Percentiles rank a stretch among this genome's conserved stretches.
Evolutionary conservation across 208 protist genomes (phyloP).

Genomic region (Angomonas deanei): DNA sequence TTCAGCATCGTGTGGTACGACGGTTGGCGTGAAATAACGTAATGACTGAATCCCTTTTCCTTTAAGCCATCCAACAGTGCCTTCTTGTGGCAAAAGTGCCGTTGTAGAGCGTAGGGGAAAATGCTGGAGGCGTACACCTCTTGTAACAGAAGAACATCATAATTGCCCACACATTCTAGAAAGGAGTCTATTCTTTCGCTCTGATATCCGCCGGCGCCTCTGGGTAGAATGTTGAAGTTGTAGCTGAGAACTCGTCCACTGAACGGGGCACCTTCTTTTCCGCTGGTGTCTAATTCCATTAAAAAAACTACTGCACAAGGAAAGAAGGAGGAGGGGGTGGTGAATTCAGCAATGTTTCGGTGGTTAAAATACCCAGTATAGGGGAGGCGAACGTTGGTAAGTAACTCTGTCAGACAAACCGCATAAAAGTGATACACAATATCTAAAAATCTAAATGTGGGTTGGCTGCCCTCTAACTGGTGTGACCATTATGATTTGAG

Average conservation of each 20-base stretch:
- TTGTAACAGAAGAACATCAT: slow-evolving; percentile 83
- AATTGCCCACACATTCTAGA: slow-evolving; percentile 49
- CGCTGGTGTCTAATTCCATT: background rate
- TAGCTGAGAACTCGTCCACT: slow-evolving; percentile 78
- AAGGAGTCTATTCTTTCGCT: slow-evolving; percentile 79
- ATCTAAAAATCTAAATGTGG: background rate
- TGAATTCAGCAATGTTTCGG: background rate
- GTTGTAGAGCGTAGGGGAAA: slow-evolving; percentile 73
- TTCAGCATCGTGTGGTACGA: slow-evolving; percentile 80
- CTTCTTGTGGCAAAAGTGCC: slow-evolving; percentile 70
- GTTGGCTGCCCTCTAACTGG: background rate
- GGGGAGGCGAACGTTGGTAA: too few relatives aligned
- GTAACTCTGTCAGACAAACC: background rate
- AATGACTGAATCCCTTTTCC: slow-evolving; percentile 70
- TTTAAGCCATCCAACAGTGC: slow-evolving; percentile 65
- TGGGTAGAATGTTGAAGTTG: slow-evolving; percentile 88
- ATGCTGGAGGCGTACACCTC: slow-evolving; percentile 81
- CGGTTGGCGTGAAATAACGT: slow-evolving; percentile 78
- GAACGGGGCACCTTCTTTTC: background rate
- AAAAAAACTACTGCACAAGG: background rate
- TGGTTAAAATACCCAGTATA: too few relatives aligned
- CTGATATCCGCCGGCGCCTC: slow-evolving; percentile 75
- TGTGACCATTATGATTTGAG: slow-evolving; percentile 6
- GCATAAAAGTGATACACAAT: background rate
- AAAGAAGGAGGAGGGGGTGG: background rate